Conservation (phyloP, 2,329 filamentous ascomycete species). For the Hypoxylon sp. region DNA sequence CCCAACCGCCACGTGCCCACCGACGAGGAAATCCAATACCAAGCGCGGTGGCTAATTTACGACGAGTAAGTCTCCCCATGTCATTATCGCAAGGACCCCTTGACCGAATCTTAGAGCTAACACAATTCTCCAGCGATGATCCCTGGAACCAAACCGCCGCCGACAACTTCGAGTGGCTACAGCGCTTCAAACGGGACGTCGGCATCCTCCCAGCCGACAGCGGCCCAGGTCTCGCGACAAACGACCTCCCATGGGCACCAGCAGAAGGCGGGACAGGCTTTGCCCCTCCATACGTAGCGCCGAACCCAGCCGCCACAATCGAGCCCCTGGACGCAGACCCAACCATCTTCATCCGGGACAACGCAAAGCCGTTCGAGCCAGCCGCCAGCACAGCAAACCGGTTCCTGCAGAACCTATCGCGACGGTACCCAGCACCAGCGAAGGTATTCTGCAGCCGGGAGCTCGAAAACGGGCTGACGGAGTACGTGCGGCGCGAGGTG, state of each 20-base stretch:
- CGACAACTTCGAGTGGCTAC: constrained; percentile 74
- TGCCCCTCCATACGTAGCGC: constrained; percentile 66
- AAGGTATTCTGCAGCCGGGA: constrained; percentile 70
- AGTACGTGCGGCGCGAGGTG: constrained; percentile 61
- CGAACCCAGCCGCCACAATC: constrained; percentile 55
- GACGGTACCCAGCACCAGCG: constrained; percentile 61
- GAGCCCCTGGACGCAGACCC: constrained; percentile 54
- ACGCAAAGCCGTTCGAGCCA: constrained; percentile 59
- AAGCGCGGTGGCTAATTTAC: constrained; percentile 73
- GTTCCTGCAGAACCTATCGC: constrained; percentile 61
- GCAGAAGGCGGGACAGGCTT: constrained; percentile 68
- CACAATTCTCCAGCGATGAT: constrained; percentile 62
- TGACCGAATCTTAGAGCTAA: not conserved
- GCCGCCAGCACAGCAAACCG: constrained; percentile 62
- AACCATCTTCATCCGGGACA: constrained; percentile 54
- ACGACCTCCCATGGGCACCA: constrained; percentile 60
- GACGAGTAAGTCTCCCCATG: constrained; percentile 65
- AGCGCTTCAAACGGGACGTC: constrained; percentile 70
- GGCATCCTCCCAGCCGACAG: constrained; percentile 64
- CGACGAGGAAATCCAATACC: constrained; percentile 73
- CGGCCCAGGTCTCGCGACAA: constrained; percentile 63
- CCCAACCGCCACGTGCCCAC: constrained; percentile 70
- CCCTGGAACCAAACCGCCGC: constrained; percentile 75
- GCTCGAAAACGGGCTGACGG: constrained; percentile 66
- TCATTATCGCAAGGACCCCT: not conserved